Conservation (phyloP, 2,329 filamentous ascomycete genomes). For the Daldinia sp. region DNA sequence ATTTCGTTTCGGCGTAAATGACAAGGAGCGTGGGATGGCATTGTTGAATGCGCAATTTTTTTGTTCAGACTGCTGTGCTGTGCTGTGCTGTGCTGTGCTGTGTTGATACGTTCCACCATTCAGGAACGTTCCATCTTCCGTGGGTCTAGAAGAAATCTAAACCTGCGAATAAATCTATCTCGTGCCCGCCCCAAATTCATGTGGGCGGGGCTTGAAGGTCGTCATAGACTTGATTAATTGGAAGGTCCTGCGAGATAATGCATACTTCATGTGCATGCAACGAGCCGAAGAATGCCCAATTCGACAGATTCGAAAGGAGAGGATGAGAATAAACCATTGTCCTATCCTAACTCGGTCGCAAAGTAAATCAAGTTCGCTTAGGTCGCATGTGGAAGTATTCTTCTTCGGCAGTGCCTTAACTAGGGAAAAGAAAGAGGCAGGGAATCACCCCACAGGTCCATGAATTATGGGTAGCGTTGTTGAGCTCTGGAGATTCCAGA, state of each 20-base stretch:
- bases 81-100: too few species aligned
- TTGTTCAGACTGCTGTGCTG: conserved; percentile 10
- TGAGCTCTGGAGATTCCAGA: conserved; percentile 29
- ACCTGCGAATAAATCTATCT: conserved; percentile 16
- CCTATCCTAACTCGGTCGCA: background rate
- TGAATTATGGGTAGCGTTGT: conserved; percentile 20
- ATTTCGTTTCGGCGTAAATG: conserved; percentile 10
- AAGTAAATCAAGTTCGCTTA: background rate
- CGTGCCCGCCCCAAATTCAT: conserved; percentile 3
- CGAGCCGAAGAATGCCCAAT: conserved; percentile 6
- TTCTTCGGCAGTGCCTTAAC: conserved; percentile 23
- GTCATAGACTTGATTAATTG: conserved; percentile 19
- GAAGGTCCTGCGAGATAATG: conserved; percentile 36
- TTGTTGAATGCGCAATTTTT: conserved; percentile 24
- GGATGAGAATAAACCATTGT: background rate
- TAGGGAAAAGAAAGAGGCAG: conserved; percentile 11
- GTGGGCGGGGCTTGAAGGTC: conserved; percentile 13
- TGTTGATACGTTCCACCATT: conserved; percentile 10
- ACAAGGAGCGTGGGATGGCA: conserved; percentile 19
- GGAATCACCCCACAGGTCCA: conserved; percentile 22
- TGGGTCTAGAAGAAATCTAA: conserved; percentile 17
- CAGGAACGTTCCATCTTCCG: conserved; percentile 23
- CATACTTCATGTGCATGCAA: conserved; percentile 16
- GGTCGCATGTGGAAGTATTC: conserved; percentile 14
- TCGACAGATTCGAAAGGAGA: background rate